These are phyloP conservation scores for Aspergillus wentii DNA, from an alignment of 495 filamentous ascomycete genomes.

Conservation along the genomic window DNA sequence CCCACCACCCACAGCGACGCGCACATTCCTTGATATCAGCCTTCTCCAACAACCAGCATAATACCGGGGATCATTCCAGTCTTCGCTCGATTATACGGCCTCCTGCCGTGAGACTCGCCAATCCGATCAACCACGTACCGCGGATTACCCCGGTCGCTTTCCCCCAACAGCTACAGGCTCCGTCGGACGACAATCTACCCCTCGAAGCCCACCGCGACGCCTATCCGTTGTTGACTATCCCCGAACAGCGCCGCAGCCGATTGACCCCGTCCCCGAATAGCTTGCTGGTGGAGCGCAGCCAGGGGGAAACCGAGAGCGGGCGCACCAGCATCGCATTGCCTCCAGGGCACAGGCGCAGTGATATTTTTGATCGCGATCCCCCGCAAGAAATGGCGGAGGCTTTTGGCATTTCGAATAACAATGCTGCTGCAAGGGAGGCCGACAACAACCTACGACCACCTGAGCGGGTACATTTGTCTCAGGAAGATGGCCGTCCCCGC, in stretches of 20 bases:
- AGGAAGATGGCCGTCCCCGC: slow-evolving; percentile 23
- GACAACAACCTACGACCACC: slow-evolving; percentile 26
- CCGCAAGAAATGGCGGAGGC: slow-evolving; percentile 44
- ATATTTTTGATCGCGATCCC: slow-evolving; percentile 3
- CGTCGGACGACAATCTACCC: slow-evolving; percentile 36
- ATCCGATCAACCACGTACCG: slow-evolving; percentile 47
- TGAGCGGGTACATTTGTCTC: slow-evolving; percentile 24
- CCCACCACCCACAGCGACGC: too few species aligned
- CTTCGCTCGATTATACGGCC: slow-evolving; percentile 24
- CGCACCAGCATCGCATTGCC: slow-evolving; percentile 67
- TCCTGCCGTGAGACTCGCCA: slow-evolving; percentile 38
- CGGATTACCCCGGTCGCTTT: slow-evolving; percentile 37
- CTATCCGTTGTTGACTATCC: slow-evolving; percentile 64
- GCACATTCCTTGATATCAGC: not conserved
- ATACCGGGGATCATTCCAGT: slow-evolving; percentile 2
- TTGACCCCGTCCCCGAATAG: slow-evolving; percentile 51
- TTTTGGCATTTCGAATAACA: too few species aligned
- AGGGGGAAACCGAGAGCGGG: slow-evolving; percentile 49
- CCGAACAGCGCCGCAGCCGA: slow-evolving; percentile 59
- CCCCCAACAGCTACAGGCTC: slow-evolving; percentile 19
- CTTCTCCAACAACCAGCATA: not conserved
- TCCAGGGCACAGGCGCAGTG: slow-evolving; percentile 42
- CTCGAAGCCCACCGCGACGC: slow-evolving; percentile 45
- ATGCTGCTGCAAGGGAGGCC: slow-evolving; percentile 23
- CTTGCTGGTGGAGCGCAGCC: slow-evolving; percentile 60